Evolutionary conservation across 331 rosid species (phyloP), one percentile per base, ranked within the genome.

Genomic region (Erythrophleum ivorense): DNA sequence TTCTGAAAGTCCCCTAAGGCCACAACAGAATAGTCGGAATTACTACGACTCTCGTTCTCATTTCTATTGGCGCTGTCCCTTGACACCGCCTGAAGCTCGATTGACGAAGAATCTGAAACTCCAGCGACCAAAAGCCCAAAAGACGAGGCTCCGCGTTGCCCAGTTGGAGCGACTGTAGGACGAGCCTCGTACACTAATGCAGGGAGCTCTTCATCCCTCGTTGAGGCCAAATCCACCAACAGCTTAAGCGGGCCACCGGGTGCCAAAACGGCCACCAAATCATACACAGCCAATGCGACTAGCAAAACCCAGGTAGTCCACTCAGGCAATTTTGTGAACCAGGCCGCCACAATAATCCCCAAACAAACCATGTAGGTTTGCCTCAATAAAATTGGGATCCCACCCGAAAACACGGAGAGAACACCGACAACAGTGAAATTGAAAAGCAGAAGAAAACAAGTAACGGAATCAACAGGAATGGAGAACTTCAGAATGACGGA

Each of bases 181-280:
- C 98, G 95, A 76, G 98, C 98, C 86, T 95, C 98, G 12, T 95
- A 95, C 0, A 95, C 85, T 38, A 95, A 73, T 15, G 98, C 98
- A 1, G 98, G 98, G 38, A 95, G 94, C 84, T 95, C 97, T 80
- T 95, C 98, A 31, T 92, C 89, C 31, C 98, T 85, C 80, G 80
- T 88, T 0, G 98, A 95, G 7, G 97, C 98, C 84, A 95, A 80
- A 52, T 95, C 98, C 7, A 95, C 98, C 78, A 95, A 70, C 24
- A 95, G 84, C 87, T 95, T 95, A 55, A 95, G 89, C 7, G 98
- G 98, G 1, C 98, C 98, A 3, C 97, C 97, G 13, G 98, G 98
- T 1, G 98, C 97, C 80, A 95, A 82, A 63, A 95, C 98, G 13
- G 98, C 98, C 60, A 86, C 97, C 74, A 95, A 73, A 83, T 95